Percentiles rank a stretch among this genome's conserved stretches.
phyloP scores from a whole-genome alignment of 106 monocot genomes.

The Alisma plantagoaquatica region DNA sequence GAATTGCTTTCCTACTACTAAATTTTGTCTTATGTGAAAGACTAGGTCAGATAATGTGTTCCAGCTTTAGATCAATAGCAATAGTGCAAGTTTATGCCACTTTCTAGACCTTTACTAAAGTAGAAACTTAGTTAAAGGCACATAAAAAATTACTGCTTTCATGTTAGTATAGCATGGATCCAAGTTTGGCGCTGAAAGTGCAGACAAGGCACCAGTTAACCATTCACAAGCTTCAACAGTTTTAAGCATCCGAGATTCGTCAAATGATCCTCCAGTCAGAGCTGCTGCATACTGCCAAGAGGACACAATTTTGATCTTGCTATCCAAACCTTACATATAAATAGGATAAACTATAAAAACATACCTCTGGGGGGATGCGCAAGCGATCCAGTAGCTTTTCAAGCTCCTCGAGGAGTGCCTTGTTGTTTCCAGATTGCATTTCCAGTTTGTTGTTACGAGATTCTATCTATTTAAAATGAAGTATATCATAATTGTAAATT shows the following conservation, averaged over 20 bases:
- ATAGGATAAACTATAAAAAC: no score
- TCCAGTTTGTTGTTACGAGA: slow-evolving; percentile 92
- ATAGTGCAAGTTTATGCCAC: no score
- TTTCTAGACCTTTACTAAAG: no score
- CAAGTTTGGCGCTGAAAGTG: slow-evolving; percentile 70
- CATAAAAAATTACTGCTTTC: slow-evolving; percentile 80
- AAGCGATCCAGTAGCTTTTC: slow-evolving; percentile 83
- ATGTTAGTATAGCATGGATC: slow-evolving; percentile 89
- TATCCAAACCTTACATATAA: no score
- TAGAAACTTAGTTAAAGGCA: no score
- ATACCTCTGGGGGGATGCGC: slow-evolving; percentile 88
- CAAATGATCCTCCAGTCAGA: slow-evolving; percentile 89
- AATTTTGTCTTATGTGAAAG: no score
- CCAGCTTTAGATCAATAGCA: no score
- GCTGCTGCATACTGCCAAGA: slow-evolving; percentile 83
- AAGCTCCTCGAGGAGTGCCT: slow-evolving; percentile 79
- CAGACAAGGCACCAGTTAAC: slow-evolving; percentile 62
- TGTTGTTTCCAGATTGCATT: slow-evolving; percentile 80
- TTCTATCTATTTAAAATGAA: slow-evolving; percentile 99
- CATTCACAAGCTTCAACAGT: slow-evolving; percentile 98
- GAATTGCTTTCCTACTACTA: no score
- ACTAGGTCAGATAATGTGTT: no score
- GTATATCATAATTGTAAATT: no score
- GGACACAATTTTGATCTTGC: neutral
- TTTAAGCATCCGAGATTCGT: slow-evolving; percentile 90